Evolutionary conservation across 202 grass and related monocot species (phyloP).

Genomic region (Sporobolus alterniflorus): DNA sequence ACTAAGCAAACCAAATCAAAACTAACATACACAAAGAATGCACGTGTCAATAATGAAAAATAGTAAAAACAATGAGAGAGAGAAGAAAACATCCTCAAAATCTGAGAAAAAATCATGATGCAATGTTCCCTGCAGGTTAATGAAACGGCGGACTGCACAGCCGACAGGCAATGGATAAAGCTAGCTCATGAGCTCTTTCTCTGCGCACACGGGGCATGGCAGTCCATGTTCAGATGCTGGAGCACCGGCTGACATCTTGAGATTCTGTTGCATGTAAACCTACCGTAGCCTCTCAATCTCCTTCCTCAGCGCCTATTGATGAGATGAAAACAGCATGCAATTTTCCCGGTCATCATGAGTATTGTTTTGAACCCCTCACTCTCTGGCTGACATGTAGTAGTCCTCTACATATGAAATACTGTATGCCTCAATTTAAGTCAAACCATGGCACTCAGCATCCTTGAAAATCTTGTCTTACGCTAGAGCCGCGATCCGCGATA

Average conservation of each 20-base stretch:
- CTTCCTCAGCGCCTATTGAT: constrained; percentile 76
- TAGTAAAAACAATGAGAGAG: too few relatives aligned
- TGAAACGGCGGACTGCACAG: too few relatives aligned
- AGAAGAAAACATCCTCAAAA: too few relatives aligned
- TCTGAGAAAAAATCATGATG: too few relatives aligned
- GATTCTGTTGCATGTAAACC: constrained; percentile 69
- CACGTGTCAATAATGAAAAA: constrained; percentile 15
- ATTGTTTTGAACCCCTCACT: background rate
- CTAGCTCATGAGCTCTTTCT: constrained; percentile 67
- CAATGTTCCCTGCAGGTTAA: too few relatives aligned
- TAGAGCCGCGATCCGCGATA: constrained; percentile 79
- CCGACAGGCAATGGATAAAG: background rate
- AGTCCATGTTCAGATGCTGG: constrained; percentile 25
- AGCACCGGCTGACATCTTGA: constrained; percentile 40
- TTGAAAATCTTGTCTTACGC: constrained; percentile 90
- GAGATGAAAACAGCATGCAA: constrained; percentile 40
- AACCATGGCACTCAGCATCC: constrained; percentile 50
- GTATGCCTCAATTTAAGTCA: too few relatives aligned
- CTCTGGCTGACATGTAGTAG: background rate
- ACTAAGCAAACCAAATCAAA: constrained; percentile 20
- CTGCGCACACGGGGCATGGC: constrained; percentile 34
- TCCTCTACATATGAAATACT: background rate
- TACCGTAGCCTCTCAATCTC: constrained; percentile 77
- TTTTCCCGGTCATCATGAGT: background rate
- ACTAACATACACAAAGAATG: constrained; percentile 32